Percentiles rank a stretch among this genome's conserved stretches.
These are phyloP conservation scores for Talaromyces pinophilus DNA, from an alignment of 2,329 filamentous ascomycete species.

Conservation along the genomic window DNA sequence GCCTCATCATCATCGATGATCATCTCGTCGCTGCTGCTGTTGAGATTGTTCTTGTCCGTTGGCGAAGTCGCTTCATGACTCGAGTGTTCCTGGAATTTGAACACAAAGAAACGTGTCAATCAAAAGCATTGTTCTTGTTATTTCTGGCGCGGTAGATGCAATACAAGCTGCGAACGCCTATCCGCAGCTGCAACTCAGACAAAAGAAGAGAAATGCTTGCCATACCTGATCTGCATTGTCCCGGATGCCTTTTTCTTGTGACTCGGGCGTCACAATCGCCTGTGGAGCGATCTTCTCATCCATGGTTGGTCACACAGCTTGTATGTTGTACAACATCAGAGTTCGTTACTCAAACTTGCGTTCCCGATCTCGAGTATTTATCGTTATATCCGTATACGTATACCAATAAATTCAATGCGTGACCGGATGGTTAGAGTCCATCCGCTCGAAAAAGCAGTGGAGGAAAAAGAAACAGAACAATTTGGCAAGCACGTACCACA, in stretches of 20 bases:
- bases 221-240: slow-evolving; percentile 12
- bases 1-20: slow-evolving; percentile 38
- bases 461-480: background rate
- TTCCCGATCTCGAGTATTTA: background rate
- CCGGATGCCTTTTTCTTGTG: slow-evolving; percentile 5
- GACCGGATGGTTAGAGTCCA: background rate
- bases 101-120: slow-evolving; percentile 5
- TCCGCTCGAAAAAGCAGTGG: background rate
- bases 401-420: background rate
- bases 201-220: background rate
- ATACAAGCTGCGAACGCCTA: background rate
- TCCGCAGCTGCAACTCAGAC: background rate
- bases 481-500: background rate
- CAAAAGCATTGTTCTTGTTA: background rate
- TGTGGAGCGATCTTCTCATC: slow-evolving; percentile 15
- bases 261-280: background rate
- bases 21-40: slow-evolving; percentile 23
- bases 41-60: background rate
- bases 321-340: slow-evolving; percentile 1
- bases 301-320: slow-evolving; percentile 2
- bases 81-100: background rate
- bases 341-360: background rate
- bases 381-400: background rate
- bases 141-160: background rate
- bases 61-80: slow-evolving; percentile 1